Conservation (phyloP, 2,329 filamentous ascomycete genomes). For the Shiraia sp. region DNA sequence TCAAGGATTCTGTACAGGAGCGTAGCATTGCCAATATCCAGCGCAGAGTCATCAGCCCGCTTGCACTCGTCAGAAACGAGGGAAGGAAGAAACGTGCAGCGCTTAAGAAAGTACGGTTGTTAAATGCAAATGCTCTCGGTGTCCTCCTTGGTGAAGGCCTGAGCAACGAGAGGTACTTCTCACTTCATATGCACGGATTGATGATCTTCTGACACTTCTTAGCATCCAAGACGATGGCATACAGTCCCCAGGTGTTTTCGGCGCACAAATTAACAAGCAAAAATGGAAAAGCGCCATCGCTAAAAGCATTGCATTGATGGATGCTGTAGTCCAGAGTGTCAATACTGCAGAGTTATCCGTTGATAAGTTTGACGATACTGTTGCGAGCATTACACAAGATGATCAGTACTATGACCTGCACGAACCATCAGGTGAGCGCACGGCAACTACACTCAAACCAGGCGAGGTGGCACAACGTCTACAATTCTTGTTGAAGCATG, state of each 20-base stretch:
- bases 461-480: conserved; percentile 69
- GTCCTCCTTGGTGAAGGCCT: conserved; percentile 86
- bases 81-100: conserved; percentile 73
- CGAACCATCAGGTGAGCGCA: conserved; percentile 40
- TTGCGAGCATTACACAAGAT: conserved; percentile 60
- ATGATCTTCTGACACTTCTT: conserved; percentile 46
- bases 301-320: conserved; percentile 81
- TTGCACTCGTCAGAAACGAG: conserved; percentile 75
- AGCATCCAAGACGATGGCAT: conserved; percentile 63
- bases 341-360: conserved; percentile 61
- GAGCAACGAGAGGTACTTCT: conserved; percentile 53
- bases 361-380: conserved; percentile 59
- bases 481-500: conserved; percentile 67
- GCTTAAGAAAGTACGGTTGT: conserved; percentile 72
- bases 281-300: conserved; percentile 77
- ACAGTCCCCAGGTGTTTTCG: conserved; percentile 45
- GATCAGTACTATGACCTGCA: conserved; percentile 52
- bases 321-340: conserved; percentile 77
- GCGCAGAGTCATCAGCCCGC: conserved; percentile 73
- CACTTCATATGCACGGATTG: not conserved
- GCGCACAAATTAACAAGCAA: conserved; percentile 52
- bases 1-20: conserved; percentile 74
- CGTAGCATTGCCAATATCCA: conserved; percentile 73
- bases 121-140: conserved; percentile 84
- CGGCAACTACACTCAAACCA: conserved; percentile 41